A percentile compares a stretch with the other conserved stretches of the same genome.
Evolutionary conservation across 2,329 filamentous ascomycete genomes (phyloP).

Genomic region (Trichoderma atrobrunneum): DNA sequence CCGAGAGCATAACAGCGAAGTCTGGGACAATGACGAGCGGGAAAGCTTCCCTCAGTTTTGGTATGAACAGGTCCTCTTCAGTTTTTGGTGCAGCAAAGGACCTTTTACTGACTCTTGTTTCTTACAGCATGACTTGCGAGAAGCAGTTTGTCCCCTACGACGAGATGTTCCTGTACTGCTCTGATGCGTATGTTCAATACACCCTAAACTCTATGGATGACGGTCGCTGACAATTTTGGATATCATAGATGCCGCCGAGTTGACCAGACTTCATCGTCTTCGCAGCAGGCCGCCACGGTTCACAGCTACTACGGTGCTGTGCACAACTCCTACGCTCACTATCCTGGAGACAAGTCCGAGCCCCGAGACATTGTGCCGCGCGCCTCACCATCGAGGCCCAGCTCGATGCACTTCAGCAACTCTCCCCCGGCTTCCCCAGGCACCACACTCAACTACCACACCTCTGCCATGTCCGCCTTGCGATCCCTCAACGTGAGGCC

Average conservation of each 20-base stretch:
- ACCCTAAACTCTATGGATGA: neutral
- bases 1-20: constrained; percentile 48
- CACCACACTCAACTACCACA: constrained; percentile 39
- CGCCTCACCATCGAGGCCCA: constrained; percentile 60
- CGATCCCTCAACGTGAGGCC: constrained; percentile 54
- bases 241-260: constrained; percentile 49
- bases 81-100: neutral
- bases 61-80: constrained; percentile 41
- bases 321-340: constrained; percentile 42
- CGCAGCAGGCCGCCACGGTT: constrained; percentile 28
- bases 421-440: constrained; percentile 51
- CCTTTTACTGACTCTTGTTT: constrained; percentile 24
- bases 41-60: constrained; percentile 65
- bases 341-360: constrained; percentile 47
- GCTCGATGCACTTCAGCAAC: constrained; percentile 50
- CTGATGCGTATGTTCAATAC: constrained; percentile 52
- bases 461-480: constrained; percentile 54
- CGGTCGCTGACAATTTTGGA: constrained; percentile 24
- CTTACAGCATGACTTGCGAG: constrained; percentile 61
- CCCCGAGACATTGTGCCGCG: constrained; percentile 62
- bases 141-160: constrained; percentile 62
- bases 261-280: constrained; percentile 43
- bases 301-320: constrained; percentile 31
- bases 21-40: constrained; percentile 56
- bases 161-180: constrained; percentile 60